A percentile compares a stretch with the other conserved stretches of the same genome.
Evolutionary conservation across 2,329 filamentous ascomycete genomes (phyloP).

Genomic region (Trichoderma afroharzianum): DNA sequence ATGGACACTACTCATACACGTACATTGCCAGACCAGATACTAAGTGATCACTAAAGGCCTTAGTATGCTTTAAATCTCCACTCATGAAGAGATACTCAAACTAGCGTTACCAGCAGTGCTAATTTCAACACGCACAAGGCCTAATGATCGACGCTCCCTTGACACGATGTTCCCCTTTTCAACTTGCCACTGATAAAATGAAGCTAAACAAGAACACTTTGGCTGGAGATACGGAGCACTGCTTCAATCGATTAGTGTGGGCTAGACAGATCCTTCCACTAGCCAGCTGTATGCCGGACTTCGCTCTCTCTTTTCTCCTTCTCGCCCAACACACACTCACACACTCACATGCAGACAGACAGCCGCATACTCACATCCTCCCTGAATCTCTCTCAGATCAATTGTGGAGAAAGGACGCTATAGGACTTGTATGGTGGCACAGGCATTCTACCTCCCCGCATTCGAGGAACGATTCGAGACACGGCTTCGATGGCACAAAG

Average conservation of each 20-base stretch:
- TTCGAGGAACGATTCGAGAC: not conserved
- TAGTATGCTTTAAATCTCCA: not conserved
- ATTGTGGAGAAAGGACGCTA: not conserved
- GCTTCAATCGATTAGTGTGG: not conserved
- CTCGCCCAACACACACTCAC: not conserved
- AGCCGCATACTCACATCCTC: not conserved
- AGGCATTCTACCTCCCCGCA: not conserved
- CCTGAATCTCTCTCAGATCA: not conserved
- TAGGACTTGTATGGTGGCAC: not conserved
- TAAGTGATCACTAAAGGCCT: not conserved
- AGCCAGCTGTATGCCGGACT: not conserved
- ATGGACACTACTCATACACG: not conserved
- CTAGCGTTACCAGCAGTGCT: not conserved
- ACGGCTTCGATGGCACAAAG: not conserved
- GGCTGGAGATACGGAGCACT: not conserved
- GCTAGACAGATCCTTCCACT: not conserved
- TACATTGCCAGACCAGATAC: not conserved
- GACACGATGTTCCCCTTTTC: not conserved
- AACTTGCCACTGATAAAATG: not conserved
- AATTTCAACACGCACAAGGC: not conserved
- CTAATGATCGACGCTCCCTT: constrained; percentile 9
- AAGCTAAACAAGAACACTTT: not conserved
- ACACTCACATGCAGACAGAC: not conserved
- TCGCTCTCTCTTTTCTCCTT: not conserved
- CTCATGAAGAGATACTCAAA: not conserved